Evolutionary conservation across 805 yeast genomes (phyloP), one percentile per base, ranked within the genome.

Genomic region (Candida awuae): DNA sequence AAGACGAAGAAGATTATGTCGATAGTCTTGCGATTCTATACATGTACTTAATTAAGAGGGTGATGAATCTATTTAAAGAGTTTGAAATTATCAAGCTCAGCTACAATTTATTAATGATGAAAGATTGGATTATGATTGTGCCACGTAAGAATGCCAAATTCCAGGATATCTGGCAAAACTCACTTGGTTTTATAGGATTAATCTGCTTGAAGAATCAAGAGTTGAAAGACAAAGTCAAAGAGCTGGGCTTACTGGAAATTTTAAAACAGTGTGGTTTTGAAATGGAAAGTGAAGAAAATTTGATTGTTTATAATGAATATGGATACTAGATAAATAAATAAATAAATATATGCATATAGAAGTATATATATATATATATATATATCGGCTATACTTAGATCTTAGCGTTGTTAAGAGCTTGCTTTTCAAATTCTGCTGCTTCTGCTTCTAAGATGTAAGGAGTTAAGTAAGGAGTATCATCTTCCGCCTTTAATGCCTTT

Each of bases 391-490:
- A 15, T 15, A 20, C 19, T 29, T 25, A 38, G 29, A 14, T 17
- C 17, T 54, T 53, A 40, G 49, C 51, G 73, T 84, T 82, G 73
- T 92, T 95, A 58, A 92, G 77, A 58, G 81, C 92, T 46, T 73
- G 79, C 68, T 81, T 86, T 72, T 92, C 98, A 48, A 73, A 70
- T 35, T 79, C 81, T 65, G 85, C 97, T 54, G 84, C 85, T 71
- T 92, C 97, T 46, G 90, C 94, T 71, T 92, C 97, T 58, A 88
- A 74, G 46, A 92, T 69, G 70, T 83, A 84, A 52, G 96, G 97
- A 44, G 84, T 65, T 59, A 92, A 72, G 69, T 87, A 88, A 53
- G 83, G 83, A 42, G 66, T 65, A 63, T 85, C 95, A 47, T 90
- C 90, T 57, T 78, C 84, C 22, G 86, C 75, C 62, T 78, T 75